Percentiles rank a stretch among this genome's conserved stretches.
Conservation (phyloP, 108 stramenopile species). For the Parmales sp. region DNA sequence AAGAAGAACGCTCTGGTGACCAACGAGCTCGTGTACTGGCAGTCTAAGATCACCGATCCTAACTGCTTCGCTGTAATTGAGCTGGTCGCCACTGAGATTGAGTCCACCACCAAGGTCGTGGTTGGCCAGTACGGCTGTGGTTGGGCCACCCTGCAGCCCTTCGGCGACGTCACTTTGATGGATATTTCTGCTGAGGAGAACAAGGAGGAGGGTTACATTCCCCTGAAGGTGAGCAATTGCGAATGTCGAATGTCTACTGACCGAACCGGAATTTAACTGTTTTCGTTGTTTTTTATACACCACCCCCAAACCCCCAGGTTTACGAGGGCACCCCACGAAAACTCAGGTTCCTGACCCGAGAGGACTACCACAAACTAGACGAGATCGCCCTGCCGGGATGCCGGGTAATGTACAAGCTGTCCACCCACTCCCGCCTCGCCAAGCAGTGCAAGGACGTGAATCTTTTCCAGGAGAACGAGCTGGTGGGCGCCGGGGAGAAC, state of each 20-base stretch:
- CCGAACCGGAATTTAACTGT: too few species aligned
- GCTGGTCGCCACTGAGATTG: conserved; percentile 9
- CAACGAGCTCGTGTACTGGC: conserved; percentile 15
- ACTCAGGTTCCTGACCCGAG: conserved; percentile 4
- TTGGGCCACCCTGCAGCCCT: conserved; percentile 10
- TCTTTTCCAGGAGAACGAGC: conserved; percentile 9
- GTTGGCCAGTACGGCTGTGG: conserved; percentile 17
- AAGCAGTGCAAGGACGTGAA: background rate
- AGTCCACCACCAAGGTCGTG: background rate
- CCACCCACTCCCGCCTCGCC: background rate
- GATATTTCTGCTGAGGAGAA: background rate
- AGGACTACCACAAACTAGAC: conserved; percentile 10
- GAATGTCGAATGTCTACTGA: too few species aligned
- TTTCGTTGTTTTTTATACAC: too few species aligned
- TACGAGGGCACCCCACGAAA: conserved; percentile 10
- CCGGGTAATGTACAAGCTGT: background rate
- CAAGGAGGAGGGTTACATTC: background rate
- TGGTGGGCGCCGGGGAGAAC: conserved; percentile 1
- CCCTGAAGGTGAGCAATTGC: too few species aligned
- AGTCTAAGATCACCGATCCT: background rate
- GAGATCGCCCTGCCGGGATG: conserved; percentile 1
- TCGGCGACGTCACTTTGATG: background rate
- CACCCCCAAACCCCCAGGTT: too few species aligned
- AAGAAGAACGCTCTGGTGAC: background rate
- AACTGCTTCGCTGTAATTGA: conserved; percentile 12